phyloP scores from a whole-genome alignment of 768 basidiomycete genomes.

The Nevesoporus exiguus region DNA sequence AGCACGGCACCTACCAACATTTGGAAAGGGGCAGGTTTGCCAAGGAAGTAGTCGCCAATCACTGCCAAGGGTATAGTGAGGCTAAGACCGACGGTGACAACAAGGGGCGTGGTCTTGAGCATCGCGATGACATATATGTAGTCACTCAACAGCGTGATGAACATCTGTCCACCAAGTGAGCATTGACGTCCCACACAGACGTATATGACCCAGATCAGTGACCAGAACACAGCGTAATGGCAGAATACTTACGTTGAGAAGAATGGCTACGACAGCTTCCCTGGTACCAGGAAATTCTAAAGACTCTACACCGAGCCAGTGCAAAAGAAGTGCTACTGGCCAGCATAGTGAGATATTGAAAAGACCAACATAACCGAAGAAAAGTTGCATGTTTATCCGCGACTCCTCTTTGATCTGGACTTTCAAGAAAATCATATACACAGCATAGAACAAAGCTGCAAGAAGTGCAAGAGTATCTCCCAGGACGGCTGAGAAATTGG shows the following conservation, averaged over 20 bases:
- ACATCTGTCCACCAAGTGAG: constrained; percentile 62
- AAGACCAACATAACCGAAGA: constrained; percentile 91
- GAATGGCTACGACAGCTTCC: constrained; percentile 45
- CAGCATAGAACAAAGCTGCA: constrained; percentile 84
- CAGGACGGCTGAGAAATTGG: constrained; percentile 34
- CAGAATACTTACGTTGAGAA: constrained; percentile 49
- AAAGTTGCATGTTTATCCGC: constrained; percentile 87
- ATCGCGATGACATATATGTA: constrained; percentile 86
- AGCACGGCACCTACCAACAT: constrained; percentile 73
- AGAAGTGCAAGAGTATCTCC: constrained; percentile 84
- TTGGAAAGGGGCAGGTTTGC: constrained; percentile 51
- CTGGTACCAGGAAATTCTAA: constrained; percentile 64
- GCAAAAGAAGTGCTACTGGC: constrained; percentile 76
- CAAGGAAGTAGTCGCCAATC: constrained; percentile 69
- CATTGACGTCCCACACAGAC: too few relatives aligned
- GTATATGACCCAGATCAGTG: constrained; percentile 1
- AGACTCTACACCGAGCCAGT: constrained; percentile 66
- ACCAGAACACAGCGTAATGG: background rate
- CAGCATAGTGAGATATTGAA: constrained; percentile 76
- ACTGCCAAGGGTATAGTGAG: constrained; percentile 93
- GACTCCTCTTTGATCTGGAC: constrained; percentile 79
- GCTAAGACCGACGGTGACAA: constrained; percentile 89
- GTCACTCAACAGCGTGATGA: constrained; percentile 79
- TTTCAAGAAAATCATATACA: constrained; percentile 88
- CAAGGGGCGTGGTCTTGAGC: constrained; percentile 94